A percentile compares a stretch with the other conserved stretches of the same genome.
Evolutionary conservation across 106 monocot genomes (phyloP).

Genomic region (Gastrodia elata): DNA sequence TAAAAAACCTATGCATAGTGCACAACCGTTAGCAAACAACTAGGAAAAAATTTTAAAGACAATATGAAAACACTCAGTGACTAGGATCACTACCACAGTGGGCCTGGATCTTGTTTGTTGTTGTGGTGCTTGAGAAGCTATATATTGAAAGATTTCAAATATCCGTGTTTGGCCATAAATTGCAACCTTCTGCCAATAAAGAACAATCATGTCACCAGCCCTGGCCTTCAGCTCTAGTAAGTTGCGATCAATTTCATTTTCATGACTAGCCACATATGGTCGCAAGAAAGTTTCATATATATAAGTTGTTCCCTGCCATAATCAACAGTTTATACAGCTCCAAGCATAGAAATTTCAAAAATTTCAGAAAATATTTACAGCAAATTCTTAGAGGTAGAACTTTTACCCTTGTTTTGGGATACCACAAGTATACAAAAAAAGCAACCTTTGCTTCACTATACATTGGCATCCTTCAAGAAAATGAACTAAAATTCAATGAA

Average conservation of each 20-base stretch:
- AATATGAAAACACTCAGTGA: not conserved
- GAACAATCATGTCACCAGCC: slow-evolving; percentile 34
- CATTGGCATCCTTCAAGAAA: slow-evolving; percentile 71
- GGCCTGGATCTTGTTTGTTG: slow-evolving; percentile 41
- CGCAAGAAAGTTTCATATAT: slow-evolving; percentile 68
- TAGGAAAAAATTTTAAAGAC: not conserved
- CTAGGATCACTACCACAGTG: slow-evolving; percentile 35
- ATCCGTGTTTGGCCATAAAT: slow-evolving; percentile 55
- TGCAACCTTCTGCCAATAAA: slow-evolving; percentile 53
- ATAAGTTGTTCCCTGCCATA: slow-evolving; percentile 62
- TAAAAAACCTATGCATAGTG: too few relatives aligned
- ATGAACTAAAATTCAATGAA: not conserved
- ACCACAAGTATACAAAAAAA: slow-evolving; percentile 85
- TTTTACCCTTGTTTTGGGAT: slow-evolving; percentile 80
- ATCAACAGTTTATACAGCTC: too few relatives aligned
- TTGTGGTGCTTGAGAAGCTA: slow-evolving; percentile 53
- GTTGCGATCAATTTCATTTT: slow-evolving; percentile 52
- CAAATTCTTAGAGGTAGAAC: not conserved
- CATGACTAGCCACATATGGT: slow-evolving; percentile 52
- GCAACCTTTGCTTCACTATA: slow-evolving; percentile 87
- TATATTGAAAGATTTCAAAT: slow-evolving; percentile 69
- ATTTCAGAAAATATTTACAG: not conserved
- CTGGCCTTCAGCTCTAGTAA: slow-evolving; percentile 45
- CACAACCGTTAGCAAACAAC: too few relatives aligned
- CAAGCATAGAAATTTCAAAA: too few relatives aligned